A percentile compares a stretch with the other conserved stretches of the same genome.
phyloP scores from a whole-genome alignment of 2,329 filamentous ascomycete species.

The Pseudogymnoascus destructans region DNA sequence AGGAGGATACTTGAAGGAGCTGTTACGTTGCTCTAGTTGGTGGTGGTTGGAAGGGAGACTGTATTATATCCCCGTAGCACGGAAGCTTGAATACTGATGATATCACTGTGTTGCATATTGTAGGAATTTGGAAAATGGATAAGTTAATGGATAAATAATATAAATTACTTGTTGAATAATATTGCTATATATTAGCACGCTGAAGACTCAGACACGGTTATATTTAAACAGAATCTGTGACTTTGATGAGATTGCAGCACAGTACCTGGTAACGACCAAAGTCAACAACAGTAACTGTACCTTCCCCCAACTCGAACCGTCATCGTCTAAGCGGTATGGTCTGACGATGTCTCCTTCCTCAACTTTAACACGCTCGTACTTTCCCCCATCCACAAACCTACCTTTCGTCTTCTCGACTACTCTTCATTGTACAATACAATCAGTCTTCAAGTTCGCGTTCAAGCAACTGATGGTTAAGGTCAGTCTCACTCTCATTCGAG shows the following conservation, averaged over 20 bases:
- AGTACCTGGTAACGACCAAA: neutral
- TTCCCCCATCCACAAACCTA: neutral
- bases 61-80: neutral
- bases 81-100: neutral
- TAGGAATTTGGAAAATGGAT: neutral
- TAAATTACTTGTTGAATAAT: neutral
- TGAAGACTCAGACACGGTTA: neutral
- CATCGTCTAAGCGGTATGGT: neutral
- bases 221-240: neutral
- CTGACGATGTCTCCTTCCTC: neutral
- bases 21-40: neutral
- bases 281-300: neutral
- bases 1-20: constrained; percentile 53
- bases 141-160: neutral
- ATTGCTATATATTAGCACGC: neutral
- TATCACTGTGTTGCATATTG: neutral
- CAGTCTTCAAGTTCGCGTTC: neutral
- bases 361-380: neutral
- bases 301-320: neutral
- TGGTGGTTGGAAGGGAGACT: neutral
- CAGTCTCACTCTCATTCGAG: neutral
- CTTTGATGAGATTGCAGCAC: neutral
- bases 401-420: neutral
- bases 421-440: neutral
- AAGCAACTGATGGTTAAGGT: neutral